Conservation (phyloP, 768 basidiomycete species). For the Termitomyces heimii region DNA sequence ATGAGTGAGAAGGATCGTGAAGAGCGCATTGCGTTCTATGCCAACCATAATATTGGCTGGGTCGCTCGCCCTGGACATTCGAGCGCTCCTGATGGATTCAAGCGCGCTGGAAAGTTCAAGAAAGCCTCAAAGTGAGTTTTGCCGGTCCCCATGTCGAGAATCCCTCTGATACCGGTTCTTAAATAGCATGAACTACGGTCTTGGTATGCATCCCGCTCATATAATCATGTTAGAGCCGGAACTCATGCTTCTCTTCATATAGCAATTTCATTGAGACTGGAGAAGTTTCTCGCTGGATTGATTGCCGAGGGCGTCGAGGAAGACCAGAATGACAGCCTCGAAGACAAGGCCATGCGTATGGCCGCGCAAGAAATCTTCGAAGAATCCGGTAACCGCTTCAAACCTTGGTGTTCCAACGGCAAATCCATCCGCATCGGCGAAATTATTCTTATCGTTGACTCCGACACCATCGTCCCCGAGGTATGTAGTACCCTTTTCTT, state of each 20-base stretch:
- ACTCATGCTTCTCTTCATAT: constrained; percentile 1
- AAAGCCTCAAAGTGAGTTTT: constrained; percentile 56
- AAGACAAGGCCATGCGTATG: constrained; percentile 67
- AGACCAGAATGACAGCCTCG: constrained; percentile 44
- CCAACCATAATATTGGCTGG: constrained; percentile 72
- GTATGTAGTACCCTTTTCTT: constrained; percentile 17
- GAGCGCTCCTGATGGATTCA: constrained; percentile 75
- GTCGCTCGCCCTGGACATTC: constrained; percentile 73
- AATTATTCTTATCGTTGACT: constrained; percentile 77
- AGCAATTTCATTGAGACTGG: constrained; percentile 56
- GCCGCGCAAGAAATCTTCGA: constrained; percentile 68
- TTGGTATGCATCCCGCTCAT: constrained; percentile 21
- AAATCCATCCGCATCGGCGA: constrained; percentile 71
- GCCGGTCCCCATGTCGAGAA: not conserved
- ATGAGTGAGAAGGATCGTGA: constrained; percentile 55
- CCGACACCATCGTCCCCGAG: constrained; percentile 74
- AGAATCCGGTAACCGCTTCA: constrained; percentile 48
- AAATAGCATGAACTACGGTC: constrained; percentile 74
- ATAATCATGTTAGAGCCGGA: not conserved
- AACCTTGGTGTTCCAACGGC: constrained; percentile 73
- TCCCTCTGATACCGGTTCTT: not conserved
- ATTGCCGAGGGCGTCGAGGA: constrained; percentile 36
- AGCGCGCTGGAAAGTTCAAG: constrained; percentile 89
- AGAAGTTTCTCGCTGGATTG: constrained; percentile 43
- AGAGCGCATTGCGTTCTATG: constrained; percentile 71